Percentiles rank a stretch among this genome's conserved stretches.
phyloP scores from a whole-genome alignment of 192 early-diverging fungal species.

The Gaertneriomyces sp. region DNA sequence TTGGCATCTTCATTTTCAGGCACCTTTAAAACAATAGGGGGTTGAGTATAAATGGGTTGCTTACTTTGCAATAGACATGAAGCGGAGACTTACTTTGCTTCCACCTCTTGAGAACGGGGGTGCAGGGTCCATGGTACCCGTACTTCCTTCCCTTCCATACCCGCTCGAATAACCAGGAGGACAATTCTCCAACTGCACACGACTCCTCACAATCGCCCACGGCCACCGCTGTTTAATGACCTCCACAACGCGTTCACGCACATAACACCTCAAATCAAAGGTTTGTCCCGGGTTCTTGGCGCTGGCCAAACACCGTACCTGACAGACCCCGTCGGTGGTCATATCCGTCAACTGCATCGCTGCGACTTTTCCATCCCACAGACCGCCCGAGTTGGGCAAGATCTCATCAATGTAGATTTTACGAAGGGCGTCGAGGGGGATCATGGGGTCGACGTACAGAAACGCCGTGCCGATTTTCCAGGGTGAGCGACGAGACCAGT shows the following conservation, averaged over 20 bases:
- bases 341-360: conserved; percentile 23
- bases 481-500: conserved; percentile 31
- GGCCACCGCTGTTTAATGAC: conserved; percentile 10
- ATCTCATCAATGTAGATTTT: conserved; percentile 16
- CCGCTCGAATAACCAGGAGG: no score
- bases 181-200: neutral
- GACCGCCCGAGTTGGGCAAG: conserved; percentile 25
- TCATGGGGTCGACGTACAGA: conserved; percentile 19
- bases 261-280: conserved; percentile 27
- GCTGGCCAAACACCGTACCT: conserved; percentile 17
- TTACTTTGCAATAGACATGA: no score
- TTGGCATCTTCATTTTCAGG: no score
- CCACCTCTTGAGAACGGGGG: no score
- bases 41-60: no score
- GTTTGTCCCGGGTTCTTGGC: conserved; percentile 13
- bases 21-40: no score
- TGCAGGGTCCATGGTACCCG: no score
- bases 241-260: conserved; percentile 25
- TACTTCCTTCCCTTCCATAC: no score
- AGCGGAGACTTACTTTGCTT: no score
- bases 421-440: conserved; percentile 20
- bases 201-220: conserved; percentile 8
- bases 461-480: conserved; percentile 29
- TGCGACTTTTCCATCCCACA: conserved; percentile 35
- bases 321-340: conserved; percentile 13